These are phyloP conservation scores for Leccinum glutinopallens DNA, from an alignment of 1,284 basidiomycete species.

Conservation along the genomic window DNA sequence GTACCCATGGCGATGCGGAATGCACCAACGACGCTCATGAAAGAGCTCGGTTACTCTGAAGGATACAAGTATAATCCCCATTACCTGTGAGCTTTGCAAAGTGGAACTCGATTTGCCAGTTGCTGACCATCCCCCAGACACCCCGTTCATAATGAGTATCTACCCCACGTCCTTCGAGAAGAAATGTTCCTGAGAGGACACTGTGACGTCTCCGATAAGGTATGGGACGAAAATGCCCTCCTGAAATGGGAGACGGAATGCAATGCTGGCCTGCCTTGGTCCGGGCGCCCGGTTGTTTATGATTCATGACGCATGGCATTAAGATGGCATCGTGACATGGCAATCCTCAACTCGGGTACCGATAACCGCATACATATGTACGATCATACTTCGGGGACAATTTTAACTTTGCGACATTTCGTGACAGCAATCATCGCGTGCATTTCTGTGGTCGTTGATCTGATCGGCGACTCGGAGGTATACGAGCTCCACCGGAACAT, in stretches of 20 bases:
- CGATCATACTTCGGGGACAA: background rate
- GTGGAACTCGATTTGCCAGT: background rate
- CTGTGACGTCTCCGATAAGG: slow-evolving; percentile 56
- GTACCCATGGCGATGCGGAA: slow-evolving; percentile 86
- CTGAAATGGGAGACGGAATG: slow-evolving; percentile 69
- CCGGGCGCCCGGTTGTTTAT: slow-evolving; percentile 42
- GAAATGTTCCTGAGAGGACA: slow-evolving; percentile 56
- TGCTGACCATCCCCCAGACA: slow-evolving; percentile 46
- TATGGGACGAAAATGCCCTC: slow-evolving; percentile 76
- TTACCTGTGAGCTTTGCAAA: slow-evolving; percentile 54
- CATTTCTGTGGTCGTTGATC: background rate
- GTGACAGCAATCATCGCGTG: background rate
- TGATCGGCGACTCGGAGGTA: background rate
- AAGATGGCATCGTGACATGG: background rate
- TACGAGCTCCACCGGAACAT: background rate
- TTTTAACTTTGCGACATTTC: background rate
- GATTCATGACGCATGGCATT: background rate
- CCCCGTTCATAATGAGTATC: slow-evolving; percentile 70
- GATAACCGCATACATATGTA: background rate
- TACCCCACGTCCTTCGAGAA: slow-evolving; percentile 48
- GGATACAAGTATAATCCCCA: slow-evolving; percentile 82
- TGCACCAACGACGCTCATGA: slow-evolving; percentile 85
- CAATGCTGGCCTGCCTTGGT: slow-evolving; percentile 69
- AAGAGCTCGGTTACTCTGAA: slow-evolving; percentile 74
- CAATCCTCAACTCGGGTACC: background rate